These are phyloP conservation scores for Tausonia pullulans DNA, from an alignment of 1,284 basidiomycete species.

Conservation along the genomic window DNA sequence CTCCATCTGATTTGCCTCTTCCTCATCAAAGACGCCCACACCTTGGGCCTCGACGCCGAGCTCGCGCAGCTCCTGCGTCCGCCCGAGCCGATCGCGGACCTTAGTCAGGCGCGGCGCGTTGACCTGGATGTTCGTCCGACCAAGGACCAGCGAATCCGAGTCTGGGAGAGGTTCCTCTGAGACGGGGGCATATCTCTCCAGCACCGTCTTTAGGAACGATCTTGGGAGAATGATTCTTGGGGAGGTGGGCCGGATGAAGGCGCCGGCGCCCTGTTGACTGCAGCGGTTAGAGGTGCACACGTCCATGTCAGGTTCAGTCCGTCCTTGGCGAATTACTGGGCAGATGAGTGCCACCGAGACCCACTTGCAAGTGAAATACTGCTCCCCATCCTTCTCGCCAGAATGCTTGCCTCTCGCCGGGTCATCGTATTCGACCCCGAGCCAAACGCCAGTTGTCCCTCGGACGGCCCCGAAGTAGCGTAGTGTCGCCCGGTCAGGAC, in stretches of 20 bases:
- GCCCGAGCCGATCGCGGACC: constrained; percentile 56
- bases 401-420: constrained; percentile 71
- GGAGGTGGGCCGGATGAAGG: constrained; percentile 59
- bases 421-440: constrained; percentile 94
- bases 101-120: constrained; percentile 74
- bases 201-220: constrained; percentile 15
- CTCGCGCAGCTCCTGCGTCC: constrained; percentile 57
- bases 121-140: constrained; percentile 77
- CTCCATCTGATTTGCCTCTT: constrained; percentile 45
- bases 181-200: constrained; percentile 36
- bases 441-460: constrained; percentile 60
- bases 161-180: background rate
- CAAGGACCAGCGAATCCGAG: constrained; percentile 45
- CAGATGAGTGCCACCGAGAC: constrained; percentile 22
- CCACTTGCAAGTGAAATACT: constrained; percentile 71
- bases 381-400: constrained; percentile 62
- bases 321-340: background rate
- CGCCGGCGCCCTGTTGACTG: constrained; percentile 50
- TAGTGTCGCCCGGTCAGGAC: constrained; percentile 41
- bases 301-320: background rate
- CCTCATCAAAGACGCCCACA: constrained; percentile 44
- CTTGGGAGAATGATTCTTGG: constrained; percentile 32
- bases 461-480: constrained; percentile 57
- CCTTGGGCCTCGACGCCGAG: constrained; percentile 62
- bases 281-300: constrained; percentile 16